Conservation (phyloP, 768 basidiomycete genomes). For the Boletus pseudo-olivaceus region DNA sequence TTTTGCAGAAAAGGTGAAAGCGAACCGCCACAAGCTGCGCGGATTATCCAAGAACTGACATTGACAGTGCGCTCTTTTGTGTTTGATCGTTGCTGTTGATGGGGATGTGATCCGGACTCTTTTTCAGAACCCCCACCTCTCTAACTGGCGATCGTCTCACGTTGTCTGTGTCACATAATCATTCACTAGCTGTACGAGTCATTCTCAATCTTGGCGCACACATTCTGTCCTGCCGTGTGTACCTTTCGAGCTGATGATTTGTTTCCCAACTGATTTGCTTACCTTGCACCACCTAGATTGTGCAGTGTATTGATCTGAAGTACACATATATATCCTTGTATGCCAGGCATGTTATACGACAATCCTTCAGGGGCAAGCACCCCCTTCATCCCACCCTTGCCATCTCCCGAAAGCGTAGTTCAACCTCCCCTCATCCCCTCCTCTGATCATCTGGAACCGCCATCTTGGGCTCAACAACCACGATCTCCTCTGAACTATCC, state of each 20-base stretch:
- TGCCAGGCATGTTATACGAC: constrained; percentile 27
- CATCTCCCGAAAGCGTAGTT: constrained; percentile 32
- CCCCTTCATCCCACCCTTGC: constrained; percentile 39
- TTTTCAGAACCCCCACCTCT: constrained; percentile 6
- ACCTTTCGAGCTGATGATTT: neutral
- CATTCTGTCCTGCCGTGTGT: constrained; percentile 15
- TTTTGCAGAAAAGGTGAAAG: constrained; percentile 3
- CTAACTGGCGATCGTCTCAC: neutral
- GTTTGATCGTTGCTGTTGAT: neutral
- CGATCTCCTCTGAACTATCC: constrained; percentile 37
- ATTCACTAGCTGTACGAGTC: constrained; percentile 13
- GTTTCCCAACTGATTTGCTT: constrained; percentile 5
- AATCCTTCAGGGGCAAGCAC: constrained; percentile 31
- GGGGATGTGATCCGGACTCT: constrained; percentile 2
- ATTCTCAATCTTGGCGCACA: constrained; percentile 4
- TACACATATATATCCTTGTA: constrained; percentile 22
- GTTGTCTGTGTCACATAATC: constrained; percentile 2
- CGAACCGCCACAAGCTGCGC: constrained; percentile 6
- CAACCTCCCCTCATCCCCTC: constrained; percentile 37
- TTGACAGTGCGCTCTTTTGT: constrained; percentile 2
- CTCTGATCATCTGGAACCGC: constrained; percentile 25
- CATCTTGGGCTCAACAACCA: constrained; percentile 34
- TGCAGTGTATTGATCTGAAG: constrained; percentile 22
- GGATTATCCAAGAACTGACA: neutral
- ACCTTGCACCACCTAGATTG: constrained; percentile 13